Evolutionary conservation across 805 yeast genomes (phyloP).

Genomic region (Candida maesae): DNA sequence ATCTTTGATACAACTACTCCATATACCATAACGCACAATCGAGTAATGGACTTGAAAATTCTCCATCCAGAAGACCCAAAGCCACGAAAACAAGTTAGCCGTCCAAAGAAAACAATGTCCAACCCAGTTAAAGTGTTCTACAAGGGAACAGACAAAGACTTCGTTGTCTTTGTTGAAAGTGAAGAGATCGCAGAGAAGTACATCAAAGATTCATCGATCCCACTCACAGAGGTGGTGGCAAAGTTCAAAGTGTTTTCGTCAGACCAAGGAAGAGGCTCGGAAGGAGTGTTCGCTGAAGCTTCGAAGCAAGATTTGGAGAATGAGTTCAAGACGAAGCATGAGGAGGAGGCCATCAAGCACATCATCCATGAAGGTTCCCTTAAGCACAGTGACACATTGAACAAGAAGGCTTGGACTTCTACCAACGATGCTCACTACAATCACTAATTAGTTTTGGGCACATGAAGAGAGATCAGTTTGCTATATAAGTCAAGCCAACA

Average conservation of each 20-base stretch:
- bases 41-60: neutral
- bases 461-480: too few species aligned
- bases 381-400: conserved; percentile 34
- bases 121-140: conserved; percentile 50
- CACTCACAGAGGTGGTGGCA: conserved; percentile 60
- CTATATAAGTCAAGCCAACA: too few species aligned
- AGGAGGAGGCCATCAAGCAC: conserved; percentile 53
- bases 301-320: conserved; percentile 57
- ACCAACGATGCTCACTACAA: conserved; percentile 41
- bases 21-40: too few species aligned
- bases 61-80: neutral
- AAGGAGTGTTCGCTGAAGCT: conserved; percentile 70
- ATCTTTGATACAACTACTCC: neutral
- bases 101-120: conserved; percentile 19
- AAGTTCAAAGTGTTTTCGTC: conserved; percentile 62
- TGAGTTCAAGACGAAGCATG: conserved; percentile 58
- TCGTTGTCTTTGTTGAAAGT: conserved; percentile 61
- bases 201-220: conserved; percentile 45
- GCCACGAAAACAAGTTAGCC: neutral
- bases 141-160: conserved; percentile 63
- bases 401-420: conserved; percentile 31
- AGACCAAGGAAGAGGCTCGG: conserved; percentile 59
- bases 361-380: conserved; percentile 60
- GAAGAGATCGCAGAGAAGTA: conserved; percentile 44
- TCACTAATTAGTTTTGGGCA: too few species aligned